Evolutionary conservation across 345 rosid species (phyloP), one percentile per base, ranked within the genome.

Genomic region (Kandelia obovata): DNA sequence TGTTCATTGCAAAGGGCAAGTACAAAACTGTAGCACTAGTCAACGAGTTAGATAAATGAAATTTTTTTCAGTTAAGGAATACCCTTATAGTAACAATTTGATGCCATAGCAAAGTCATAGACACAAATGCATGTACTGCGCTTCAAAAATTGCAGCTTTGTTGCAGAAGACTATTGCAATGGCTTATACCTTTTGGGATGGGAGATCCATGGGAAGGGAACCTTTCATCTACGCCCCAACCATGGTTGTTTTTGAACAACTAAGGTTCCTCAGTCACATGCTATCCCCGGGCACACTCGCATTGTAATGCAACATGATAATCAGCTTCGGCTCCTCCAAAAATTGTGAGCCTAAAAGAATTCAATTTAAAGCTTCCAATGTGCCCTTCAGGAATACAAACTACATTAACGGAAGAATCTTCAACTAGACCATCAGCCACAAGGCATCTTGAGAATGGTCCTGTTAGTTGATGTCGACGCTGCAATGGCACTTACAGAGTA

Each of bases 181-280:
- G 23, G 23, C 53, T 25, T n/a, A 73, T 82, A 91, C 97, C 96
- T 85, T 74, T 86, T 23, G 72, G 69, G 62, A 75, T 73, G 63
- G 73, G 39, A 58, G 86, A 82, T 66, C 81, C 81, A 83, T 70
- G 86, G 67, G 67, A 53, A 23, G 95, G 98, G 34, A 96, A 88
- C 64, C 78, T 77, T 68, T 85, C 89, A 74, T 69, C 85, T 62
- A 83, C 81, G 7, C 90, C 98, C 97, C 96, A 89, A 23, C 96
- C 96, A 10, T 80, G 71, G 73, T 83, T 82, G 66, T 71, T 72
- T 86, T 59, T 91, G 98, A 62, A 80, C 74, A 20, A 89, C 75
- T n/a, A 83, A 15, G 88, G 90, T 58, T 81, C 84, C 62, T 83
- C 83, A 15, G 89, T 84, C 85, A 86, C 82, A 70, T 86, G 5